Evolutionary conservation across 2,329 filamentous ascomycete species (phyloP).

Genomic region (Cladosporium sp.): DNA sequence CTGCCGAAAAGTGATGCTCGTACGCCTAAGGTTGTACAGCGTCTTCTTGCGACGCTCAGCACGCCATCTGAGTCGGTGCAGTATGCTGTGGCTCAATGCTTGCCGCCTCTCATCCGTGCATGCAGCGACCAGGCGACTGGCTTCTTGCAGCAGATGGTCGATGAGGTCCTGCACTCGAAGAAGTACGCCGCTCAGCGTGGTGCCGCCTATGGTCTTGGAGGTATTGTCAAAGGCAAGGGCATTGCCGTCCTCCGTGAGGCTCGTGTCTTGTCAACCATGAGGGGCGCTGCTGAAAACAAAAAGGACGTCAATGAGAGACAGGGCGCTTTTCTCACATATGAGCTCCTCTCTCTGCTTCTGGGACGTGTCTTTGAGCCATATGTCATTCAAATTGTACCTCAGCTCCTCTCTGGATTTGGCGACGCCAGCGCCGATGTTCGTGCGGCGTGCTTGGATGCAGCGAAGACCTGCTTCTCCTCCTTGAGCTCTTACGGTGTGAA

Average conservation of each 20-base stretch:
- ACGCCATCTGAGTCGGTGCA: constrained; percentile 97
- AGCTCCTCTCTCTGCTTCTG: constrained; percentile 81
- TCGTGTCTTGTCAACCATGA: constrained; percentile 77
- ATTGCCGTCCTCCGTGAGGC: constrained; percentile 78
- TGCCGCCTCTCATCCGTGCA: constrained; percentile 83
- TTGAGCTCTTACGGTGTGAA: constrained; percentile 96
- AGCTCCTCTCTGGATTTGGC: constrained; percentile 83
- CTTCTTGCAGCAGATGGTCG: constrained; percentile 77
- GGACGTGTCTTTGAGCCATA: constrained; percentile 93
- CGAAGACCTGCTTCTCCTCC: constrained; percentile 90
- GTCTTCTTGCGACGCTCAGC: constrained; percentile 79
- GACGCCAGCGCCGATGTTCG: constrained; percentile 85
- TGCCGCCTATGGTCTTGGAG: constrained; percentile 90
- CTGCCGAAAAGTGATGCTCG: constrained; percentile 79
- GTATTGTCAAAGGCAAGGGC: constrained; percentile 83
- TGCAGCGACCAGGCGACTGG: constrained; percentile 72
- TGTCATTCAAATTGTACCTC: constrained; percentile 89
- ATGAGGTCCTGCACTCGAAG: constrained; percentile 79
- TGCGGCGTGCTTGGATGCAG: constrained; percentile 86
- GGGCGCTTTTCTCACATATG: constrained; percentile 83
- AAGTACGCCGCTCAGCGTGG: constrained; percentile 91
- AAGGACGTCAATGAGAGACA: constrained; percentile 87
- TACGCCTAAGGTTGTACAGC: constrained; percentile 81
- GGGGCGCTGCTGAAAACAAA: constrained; percentile 85
- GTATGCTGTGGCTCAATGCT: constrained; percentile 89